phyloP scores from a whole-genome alignment of 2,329 filamentous ascomycete genomes.

The Paracoccidioides brasiliensis region DNA sequence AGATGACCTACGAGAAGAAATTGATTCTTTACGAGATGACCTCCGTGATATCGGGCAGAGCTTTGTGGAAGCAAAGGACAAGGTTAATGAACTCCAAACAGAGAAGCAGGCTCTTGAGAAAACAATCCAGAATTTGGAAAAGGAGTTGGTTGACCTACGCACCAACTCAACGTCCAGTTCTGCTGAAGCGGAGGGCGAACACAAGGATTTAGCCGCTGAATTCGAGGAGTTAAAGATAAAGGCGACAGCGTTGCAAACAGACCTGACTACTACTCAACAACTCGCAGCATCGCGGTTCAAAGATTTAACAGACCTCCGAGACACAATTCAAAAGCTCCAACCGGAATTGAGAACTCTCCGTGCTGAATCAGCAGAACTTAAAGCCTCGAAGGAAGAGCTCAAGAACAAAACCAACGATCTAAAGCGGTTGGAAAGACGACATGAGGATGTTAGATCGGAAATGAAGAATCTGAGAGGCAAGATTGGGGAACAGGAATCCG shows the following conservation, averaged over 20 bases:
- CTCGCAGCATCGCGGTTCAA: conserved; percentile 79
- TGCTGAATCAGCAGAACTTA: conserved; percentile 62
- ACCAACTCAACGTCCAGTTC: conserved; percentile 34
- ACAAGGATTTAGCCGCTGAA: conserved; percentile 45
- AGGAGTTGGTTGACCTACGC: conserved; percentile 49
- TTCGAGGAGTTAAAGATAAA: conserved; percentile 61
- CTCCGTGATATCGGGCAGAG: conserved; percentile 68
- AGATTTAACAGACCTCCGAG: conserved; percentile 67
- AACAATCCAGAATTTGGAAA: conserved; percentile 55
- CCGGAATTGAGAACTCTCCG: conserved; percentile 70
- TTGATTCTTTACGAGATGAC: conserved; percentile 70
- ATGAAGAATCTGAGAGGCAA: conserved; percentile 56
- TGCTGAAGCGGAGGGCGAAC: conserved; percentile 39
- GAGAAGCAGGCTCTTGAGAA: conserved; percentile 56
- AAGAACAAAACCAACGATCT: conserved; percentile 50
- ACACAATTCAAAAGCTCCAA: conserved; percentile 71
- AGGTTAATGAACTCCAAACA: conserved; percentile 52
- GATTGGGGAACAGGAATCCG: conserved; percentile 58
- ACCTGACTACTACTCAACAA: conserved; percentile 74
- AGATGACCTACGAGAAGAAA: conserved; percentile 70
- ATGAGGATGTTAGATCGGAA: conserved; percentile 69
- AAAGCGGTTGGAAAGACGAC: conserved; percentile 62
- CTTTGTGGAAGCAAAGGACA: conserved; percentile 70
- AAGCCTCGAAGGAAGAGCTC: conserved; percentile 62
- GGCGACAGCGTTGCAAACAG: conserved; percentile 58